Evolutionary conservation across 2,329 filamentous ascomycete genomes (phyloP), one percentile per base, ranked within the genome.

Genomic region (Pseudogymnoascus sp.): DNA sequence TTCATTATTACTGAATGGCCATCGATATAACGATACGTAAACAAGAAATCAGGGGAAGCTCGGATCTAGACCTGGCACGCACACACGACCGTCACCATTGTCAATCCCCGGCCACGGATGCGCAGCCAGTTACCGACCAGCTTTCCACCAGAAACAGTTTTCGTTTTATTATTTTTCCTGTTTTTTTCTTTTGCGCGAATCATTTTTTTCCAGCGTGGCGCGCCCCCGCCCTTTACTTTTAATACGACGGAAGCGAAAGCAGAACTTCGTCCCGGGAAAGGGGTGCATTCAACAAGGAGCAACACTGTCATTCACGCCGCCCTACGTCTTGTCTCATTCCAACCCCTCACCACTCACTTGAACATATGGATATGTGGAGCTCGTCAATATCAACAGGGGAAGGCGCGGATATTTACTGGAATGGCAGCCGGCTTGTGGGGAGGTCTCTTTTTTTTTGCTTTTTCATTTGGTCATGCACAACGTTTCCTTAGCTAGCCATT

Each of bases 1-100:
- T 60, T 60, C 54, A 51, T 51, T 14, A 25, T 51, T 51, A 51
- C 45, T 51, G 21, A 51, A 51, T 25, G 45, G 45, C 45, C 45
- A 51, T 51, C 45, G 21, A 51, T 43, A 43, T 51, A 51, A 51
- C 21, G 45, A 51, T 51, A 28, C 45, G 45, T 25, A 51, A 51
- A 13, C 10, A 51, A 51, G 45, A 51, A 23, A 23, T 11, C 43
- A 48, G 45, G 21, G 21, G 45, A n/a, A 7, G 45, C 45, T 51
- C 13, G 45, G 45, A 51, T 8, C 45, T 51, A 14, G 45, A 51
- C 6, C 45, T 25, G 45, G 45, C 45, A 51, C 45, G 23, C 45
- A 13, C 43, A 48, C 21, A 25, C 45, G 21, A n/a, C 45, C 21
- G n/a, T 25, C 2, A 43, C 39, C 8, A 21, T 51, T 51, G 45